phyloP scores from a whole-genome alignment of 2,329 filamentous ascomycete genomes.

The Trichophyton equinum region DNA sequence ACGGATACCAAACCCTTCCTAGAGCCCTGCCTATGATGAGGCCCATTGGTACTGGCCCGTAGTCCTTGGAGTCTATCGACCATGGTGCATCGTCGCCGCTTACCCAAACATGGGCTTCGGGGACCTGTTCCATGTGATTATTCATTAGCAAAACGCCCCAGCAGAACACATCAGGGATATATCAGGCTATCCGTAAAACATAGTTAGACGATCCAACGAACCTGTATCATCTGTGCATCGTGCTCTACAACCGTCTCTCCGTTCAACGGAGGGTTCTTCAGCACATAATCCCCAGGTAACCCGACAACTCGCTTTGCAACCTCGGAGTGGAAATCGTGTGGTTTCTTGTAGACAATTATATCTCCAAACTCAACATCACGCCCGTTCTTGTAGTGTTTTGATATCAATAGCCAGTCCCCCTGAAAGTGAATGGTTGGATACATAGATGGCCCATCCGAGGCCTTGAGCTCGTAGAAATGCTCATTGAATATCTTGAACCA shows the following conservation, averaged over 20 bases:
- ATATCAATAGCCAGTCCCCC: conserved; percentile 58
- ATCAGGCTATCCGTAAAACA: not conserved
- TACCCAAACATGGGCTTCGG: conserved; percentile 83
- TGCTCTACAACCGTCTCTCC: conserved; percentile 19
- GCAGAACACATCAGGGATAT: not conserved
- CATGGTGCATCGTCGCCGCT: conserved; percentile 75
- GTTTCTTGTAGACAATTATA: conserved; percentile 65
- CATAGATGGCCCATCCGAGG: conserved; percentile 69
- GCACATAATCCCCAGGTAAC: conserved; percentile 50
- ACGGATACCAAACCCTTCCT: conserved; percentile 33
- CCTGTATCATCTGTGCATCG: conserved; percentile 37
- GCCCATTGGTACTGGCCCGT: conserved; percentile 74
- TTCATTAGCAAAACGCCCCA: not conserved
- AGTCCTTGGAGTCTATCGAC: conserved; percentile 76
- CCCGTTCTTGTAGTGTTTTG: conserved; percentile 56
- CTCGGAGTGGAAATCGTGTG: conserved; percentile 46
- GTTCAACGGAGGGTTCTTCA: conserved; percentile 30
- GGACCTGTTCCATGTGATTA: conserved; percentile 47
- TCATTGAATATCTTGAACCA: conserved; percentile 32
- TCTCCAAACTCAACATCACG: conserved; percentile 64
- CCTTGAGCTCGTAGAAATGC: conserved; percentile 50
- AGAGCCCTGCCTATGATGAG: conserved; percentile 74
- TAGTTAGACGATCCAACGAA: conserved; percentile 23
- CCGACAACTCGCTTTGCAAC: conserved; percentile 71
- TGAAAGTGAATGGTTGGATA: conserved; percentile 62